A percentile compares a stretch with the other conserved stretches of the same genome.
Evolutionary conservation across 805 yeast species (phyloP).

Genomic region (Metschnikowia kunwiensis): DNA sequence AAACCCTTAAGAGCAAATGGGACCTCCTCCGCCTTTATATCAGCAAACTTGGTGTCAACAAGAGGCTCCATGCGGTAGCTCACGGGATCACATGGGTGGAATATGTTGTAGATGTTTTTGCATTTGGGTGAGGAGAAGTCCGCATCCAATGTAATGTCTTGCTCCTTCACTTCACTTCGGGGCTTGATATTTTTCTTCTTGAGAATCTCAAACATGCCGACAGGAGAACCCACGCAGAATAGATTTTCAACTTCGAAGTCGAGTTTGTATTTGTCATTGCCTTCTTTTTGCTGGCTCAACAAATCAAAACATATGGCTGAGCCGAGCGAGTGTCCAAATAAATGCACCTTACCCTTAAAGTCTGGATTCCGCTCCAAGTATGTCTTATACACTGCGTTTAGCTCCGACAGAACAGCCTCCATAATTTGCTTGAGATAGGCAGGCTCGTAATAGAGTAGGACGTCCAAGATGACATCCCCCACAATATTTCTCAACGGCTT

Average conservation of each 20-base stretch:
- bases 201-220: conserved; percentile 79
- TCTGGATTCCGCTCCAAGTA: conserved; percentile 64
- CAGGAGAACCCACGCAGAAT: conserved; percentile 86
- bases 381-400: conserved; percentile 58
- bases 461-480: conserved; percentile 85
- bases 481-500: conserved; percentile 71
- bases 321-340: conserved; percentile 91
- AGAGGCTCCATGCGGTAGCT: conserved; percentile 89
- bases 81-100: conserved; percentile 90
- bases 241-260: conserved; percentile 71
- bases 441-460: conserved; percentile 73
- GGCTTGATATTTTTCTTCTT: conserved; percentile 59
- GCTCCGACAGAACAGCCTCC: conserved; percentile 55
- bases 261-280: conserved; percentile 34
- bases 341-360: conserved; percentile 76
- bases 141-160: conserved; percentile 9
- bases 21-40: conserved; percentile 52
- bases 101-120: conserved; percentile 70
- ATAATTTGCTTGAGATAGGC: conserved; percentile 60
- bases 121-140: conserved; percentile 51
- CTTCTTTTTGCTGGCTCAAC: conserved; percentile 46
- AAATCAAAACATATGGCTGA: conserved; percentile 82
- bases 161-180: conserved; percentile 23
- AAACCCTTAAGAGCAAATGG: conserved; percentile 54
- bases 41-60: conserved; percentile 47